A percentile compares a stretch with the other conserved stretches of the same genome.
Conservation (phyloP, 2,329 filamentous ascomycete species). For the Raffaelea deltoideospora region DNA sequence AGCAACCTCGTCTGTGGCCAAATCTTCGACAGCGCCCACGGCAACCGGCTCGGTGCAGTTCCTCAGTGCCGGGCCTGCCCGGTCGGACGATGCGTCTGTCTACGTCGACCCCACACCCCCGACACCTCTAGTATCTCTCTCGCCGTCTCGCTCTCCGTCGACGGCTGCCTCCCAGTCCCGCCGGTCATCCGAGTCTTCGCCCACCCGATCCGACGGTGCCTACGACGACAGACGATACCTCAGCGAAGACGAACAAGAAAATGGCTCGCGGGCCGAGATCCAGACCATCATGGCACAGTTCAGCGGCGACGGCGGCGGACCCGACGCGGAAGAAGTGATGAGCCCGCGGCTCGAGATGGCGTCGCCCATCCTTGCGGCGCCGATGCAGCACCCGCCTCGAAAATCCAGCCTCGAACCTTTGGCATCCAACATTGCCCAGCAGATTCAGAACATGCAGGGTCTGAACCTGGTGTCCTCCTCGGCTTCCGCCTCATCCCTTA, state of each 20-base stretch:
- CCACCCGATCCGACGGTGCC: slow-evolving; percentile 36
- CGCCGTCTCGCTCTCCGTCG: slow-evolving; percentile 44
- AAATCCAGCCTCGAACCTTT: slow-evolving; percentile 74
- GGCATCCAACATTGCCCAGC: slow-evolving; percentile 31
- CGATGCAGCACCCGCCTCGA: slow-evolving; percentile 60
- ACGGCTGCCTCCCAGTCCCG: slow-evolving; percentile 30
- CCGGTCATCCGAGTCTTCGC: slow-evolving; percentile 23
- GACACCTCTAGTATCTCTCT: slow-evolving; percentile 36
- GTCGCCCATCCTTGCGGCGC: slow-evolving; percentile 57
- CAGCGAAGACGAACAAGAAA: slow-evolving; percentile 51
- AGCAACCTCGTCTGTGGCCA: too few relatives aligned
- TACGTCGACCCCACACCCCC: slow-evolving; percentile 45
- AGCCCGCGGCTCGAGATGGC: slow-evolving; percentile 72
- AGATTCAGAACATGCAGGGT: slow-evolving; percentile 31
- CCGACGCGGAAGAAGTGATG: slow-evolving; percentile 74
- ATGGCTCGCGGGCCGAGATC: slow-evolving; percentile 68
- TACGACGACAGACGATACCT: slow-evolving; percentile 41
- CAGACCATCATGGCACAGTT: slow-evolving; percentile 98
- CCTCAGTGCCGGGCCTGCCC: too few relatives aligned
- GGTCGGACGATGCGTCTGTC: slow-evolving; percentile 31
- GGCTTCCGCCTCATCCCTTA: slow-evolving; percentile 15
- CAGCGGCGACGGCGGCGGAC: slow-evolving; percentile 55
- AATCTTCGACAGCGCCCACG: too few relatives aligned
- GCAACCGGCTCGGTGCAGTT: slow-evolving; percentile 28
- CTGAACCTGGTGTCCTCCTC: slow-evolving; percentile 25